phyloP scores from a whole-genome alignment of 2,329 filamentous ascomycete species.

The Monosporascus ibericus region DNA sequence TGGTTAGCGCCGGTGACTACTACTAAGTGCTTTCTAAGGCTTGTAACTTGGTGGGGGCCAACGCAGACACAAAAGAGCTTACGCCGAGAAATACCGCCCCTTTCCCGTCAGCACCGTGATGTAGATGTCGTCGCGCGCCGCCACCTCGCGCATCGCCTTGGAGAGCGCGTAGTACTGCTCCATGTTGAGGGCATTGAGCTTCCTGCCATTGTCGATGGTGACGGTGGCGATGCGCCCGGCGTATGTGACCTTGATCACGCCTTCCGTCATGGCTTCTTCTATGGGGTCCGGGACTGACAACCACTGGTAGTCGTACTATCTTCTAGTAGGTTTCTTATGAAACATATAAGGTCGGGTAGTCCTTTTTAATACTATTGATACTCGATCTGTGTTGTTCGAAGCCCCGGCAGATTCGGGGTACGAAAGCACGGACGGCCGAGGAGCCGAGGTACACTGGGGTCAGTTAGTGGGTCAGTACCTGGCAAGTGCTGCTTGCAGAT shows the following conservation, averaged over 20 bases:
- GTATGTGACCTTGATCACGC: constrained; percentile 51
- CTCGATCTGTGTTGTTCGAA: no score
- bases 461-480: no score
- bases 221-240: constrained; percentile 71
- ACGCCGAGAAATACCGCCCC: constrained; percentile 87
- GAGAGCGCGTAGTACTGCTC: constrained; percentile 74
- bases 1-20: background rate
- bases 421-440: no score
- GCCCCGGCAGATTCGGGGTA: no score
- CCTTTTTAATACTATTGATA: no score
- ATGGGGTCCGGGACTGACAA: no score
- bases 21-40: no score
- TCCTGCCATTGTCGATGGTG: constrained; percentile 77
- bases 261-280: constrained; percentile 25
- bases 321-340: no score
- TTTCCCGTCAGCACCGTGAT: constrained; percentile 81
- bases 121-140: constrained; percentile 69
- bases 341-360: no score
- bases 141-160: constrained; percentile 68
- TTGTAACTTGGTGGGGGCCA: background rate
- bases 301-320: no score
- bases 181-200: constrained; percentile 76
- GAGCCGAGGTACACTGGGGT: no score
- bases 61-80: constrained; percentile 25
- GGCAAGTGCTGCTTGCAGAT: no score